Base-by-base conservation (phyloP, 805 yeast genomes). In the Ascoidea tarda region DNA sequence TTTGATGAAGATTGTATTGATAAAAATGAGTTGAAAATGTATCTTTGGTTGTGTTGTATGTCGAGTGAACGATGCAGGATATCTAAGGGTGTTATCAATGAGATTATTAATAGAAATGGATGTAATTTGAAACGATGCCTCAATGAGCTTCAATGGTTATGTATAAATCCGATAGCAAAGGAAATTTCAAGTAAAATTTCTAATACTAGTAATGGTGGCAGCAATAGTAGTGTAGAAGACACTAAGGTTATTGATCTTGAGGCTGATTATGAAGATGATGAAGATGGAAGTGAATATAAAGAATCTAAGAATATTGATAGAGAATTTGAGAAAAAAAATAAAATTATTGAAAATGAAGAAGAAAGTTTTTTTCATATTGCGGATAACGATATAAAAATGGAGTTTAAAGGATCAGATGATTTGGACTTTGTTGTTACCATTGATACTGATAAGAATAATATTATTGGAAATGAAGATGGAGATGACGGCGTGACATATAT, bases 61-160 rank as follows among this genome's bases (percentile, higher is more conserved):
- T 52, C 67, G 45, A 58, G 63, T 32, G 67, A 68, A 33, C 72
- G 72, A 0, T 65, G 64, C 47, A 62, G 67, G 21, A 54, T 77
- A 2, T 64, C 67, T 6, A 53, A 61, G 2, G 59, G 55, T 0
- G 55, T 69, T 0, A 55, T 78, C 6, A 58, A 59, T 0, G 49
- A 57, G 2, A 55, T 77, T 0, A 57, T 71, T 0, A 49, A 54
- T 6, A 57, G 59, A 10, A 56, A 60, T 31, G 58, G 61, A 5
- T 59, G 57, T 48, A 84, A 81, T 60, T 62, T 81, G 33, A 66
- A 85, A 51, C 70, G 68, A 54, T 69, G 73, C 46, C 57, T 81
- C 8, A 64, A 70, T 63, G 64, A 67, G 4, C 64, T 77, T 44
- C 83, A 80, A 58, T 67, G 64, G 52, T 14, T 69, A 1, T 75